A percentile compares a stretch with the other conserved stretches of the same genome.
Conservation (phyloP, 2,329 filamentous ascomycete species). For the Talaromyces sp. region DNA sequence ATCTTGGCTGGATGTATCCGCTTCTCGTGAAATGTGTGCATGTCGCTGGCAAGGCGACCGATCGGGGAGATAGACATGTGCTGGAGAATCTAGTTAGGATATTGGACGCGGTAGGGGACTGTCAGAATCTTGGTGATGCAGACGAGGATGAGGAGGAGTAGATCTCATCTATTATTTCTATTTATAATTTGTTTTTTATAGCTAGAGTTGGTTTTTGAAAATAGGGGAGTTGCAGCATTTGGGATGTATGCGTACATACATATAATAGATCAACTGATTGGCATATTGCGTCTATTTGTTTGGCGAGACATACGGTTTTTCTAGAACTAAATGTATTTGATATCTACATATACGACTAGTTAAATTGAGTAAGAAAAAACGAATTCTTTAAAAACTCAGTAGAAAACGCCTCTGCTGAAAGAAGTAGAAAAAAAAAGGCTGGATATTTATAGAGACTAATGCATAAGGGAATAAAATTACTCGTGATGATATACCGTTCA, state of each 20-base stretch:
- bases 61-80: slow-evolving; percentile 34
- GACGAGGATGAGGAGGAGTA: slow-evolving; percentile 13
- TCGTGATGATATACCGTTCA: slow-evolving; percentile 14
- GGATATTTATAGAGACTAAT: not conserved
- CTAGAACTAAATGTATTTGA: not conserved
- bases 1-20: slow-evolving; percentile 76
- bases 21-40: slow-evolving; percentile 46
- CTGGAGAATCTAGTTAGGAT: slow-evolving; percentile 53
- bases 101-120: slow-evolving; percentile 56
- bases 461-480: not conserved
- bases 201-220: not conserved
- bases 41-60: slow-evolving; percentile 35
- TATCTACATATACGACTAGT: not conserved
- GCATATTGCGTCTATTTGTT: not conserved
- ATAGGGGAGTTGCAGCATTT: not conserved
- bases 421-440: not conserved
- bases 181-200: not conserved
- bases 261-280: not conserved
- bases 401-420: not conserved
- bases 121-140: slow-evolving; percentile 3
- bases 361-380: not conserved
- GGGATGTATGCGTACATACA: not conserved
- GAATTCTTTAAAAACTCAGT: not conserved
- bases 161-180: not conserved
- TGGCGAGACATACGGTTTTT: not conserved